Percentiles rank a stretch among this genome's conserved stretches.
These are phyloP conservation scores for Trametes cinnabarina DNA, from an alignment of 768 basidiomycete genomes.

Conservation along the genomic window DNA sequence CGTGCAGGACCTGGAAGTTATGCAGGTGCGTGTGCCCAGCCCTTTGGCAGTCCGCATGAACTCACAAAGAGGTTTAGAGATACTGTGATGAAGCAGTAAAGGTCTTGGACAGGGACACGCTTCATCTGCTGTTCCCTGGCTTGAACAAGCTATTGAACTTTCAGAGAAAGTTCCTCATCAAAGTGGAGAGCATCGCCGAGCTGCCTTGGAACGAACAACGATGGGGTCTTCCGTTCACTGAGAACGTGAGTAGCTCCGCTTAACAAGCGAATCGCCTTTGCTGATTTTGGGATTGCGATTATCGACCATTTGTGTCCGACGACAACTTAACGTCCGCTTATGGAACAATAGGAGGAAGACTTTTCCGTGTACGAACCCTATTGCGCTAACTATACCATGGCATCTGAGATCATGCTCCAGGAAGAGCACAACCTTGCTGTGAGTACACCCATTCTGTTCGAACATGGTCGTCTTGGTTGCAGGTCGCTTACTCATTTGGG, in stretches of 20 bases:
- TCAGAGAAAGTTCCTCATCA: constrained; percentile 90
- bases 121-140: constrained; percentile 93
- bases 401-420: constrained; percentile 36
- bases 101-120: constrained; percentile 90
- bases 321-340: constrained; percentile 30
- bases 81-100: constrained; percentile 84
- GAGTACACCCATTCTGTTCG: constrained; percentile 29
- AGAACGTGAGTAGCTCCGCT: constrained; percentile 60
- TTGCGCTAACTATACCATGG: constrained; percentile 63
- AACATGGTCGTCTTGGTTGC: constrained; percentile 14
- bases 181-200: constrained; percentile 82
- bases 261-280: constrained; percentile 22
- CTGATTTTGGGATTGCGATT: constrained; percentile 45
- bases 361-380: constrained; percentile 97
- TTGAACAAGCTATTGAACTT: constrained; percentile 95
- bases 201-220: constrained; percentile 79
- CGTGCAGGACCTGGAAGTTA: constrained; percentile 93
- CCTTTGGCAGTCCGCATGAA: background rate
- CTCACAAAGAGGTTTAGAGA: constrained; percentile 52
- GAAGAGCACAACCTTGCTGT: constrained; percentile 87
- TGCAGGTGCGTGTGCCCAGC: constrained; percentile 65
- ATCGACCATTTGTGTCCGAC: constrained; percentile 27
- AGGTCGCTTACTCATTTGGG: constrained; percentile 13
- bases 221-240: constrained; percentile 84
- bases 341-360: constrained; percentile 86